Base-by-base conservation (phyloP, 202 grass and related monocot species). In the Schoenoplectus tabernaemontani region DNA sequence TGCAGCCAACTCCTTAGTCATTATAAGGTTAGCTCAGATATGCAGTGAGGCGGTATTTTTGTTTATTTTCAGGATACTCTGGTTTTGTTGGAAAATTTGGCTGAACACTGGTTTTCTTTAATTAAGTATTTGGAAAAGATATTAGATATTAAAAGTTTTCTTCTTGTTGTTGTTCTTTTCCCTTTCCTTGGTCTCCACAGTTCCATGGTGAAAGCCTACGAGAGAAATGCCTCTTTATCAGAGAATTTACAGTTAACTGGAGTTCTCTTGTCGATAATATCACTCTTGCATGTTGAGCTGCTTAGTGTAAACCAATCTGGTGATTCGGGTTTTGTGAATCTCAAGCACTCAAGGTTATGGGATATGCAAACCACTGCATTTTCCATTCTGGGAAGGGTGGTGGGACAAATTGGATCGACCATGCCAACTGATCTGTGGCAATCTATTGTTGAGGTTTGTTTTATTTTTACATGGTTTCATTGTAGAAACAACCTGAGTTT, bases 321-420 rank as follows among this genome's bases (percentile, higher is more conserved):
- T 54, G 66, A 82, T 87, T 73, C 86, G 46, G 84, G 80, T 85
- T 77, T 77, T 70, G 61, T 38, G 44, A 87, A 81, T 81, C 81
- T 65, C 76, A 89, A 84, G 74, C 73, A 67, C 68, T 62, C 48
- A 16, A 87, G 74, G 66, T 74, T 88, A 43, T 97, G 89, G 94
- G 91, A 97, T 85, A 86, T 90, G 91, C 78, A 92, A 84, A 90
- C 83, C 81, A 84, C 87, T 83, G 84, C 91, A 83, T 83, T 97
- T 88, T 92, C 87, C 19, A 81, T 88, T 86, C 28, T 92, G 50
- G 87, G 88, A 87, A 86, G 93, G 87, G 80, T 88, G 84, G 59
- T 92, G 70, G 82, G 51, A 83, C 84, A 57, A 81, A 82, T 65
- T 80, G 89, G 85, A 69, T 88, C 94, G 76, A 91, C 72, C 77